A percentile compares a stretch with the other conserved stretches of the same genome.
phyloP scores from a whole-genome alignment of 192 early-diverging fungal species.

The Polychytrium aggregatum region DNA sequence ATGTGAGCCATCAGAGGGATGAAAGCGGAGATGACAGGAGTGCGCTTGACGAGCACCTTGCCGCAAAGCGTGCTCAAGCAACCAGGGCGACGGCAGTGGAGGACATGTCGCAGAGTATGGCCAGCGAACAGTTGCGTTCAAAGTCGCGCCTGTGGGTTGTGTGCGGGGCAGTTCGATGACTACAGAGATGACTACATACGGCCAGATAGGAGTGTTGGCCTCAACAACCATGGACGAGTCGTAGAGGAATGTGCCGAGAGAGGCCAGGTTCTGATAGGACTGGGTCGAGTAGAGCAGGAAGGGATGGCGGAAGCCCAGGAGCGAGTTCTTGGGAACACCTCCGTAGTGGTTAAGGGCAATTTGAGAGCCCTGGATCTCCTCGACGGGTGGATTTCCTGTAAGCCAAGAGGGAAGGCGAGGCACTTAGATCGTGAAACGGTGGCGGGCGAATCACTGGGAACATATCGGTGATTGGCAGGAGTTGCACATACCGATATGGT shows the following conservation, averaged over 20 bases:
- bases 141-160: no score
- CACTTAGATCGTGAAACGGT: not conserved
- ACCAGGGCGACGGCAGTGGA: no score
- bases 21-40: no score
- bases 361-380: constrained; percentile 8
- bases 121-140: no score
- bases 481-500: constrained; percentile 20
- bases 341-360: constrained; percentile 12
- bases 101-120: no score
- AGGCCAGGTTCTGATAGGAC: constrained; percentile 3
- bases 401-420: no score
- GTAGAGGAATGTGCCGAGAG: constrained; percentile 8
- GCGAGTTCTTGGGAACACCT: constrained; percentile 14
- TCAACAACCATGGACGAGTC: constrained; percentile 14
- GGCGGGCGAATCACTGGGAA: not conserved
- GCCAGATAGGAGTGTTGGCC: constrained; percentile 9
- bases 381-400: constrained; percentile 1
- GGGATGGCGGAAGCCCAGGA: constrained; percentile 23
- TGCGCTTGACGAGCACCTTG: no score
- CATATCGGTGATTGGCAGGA: not conserved
- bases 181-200: no score
- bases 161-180: no score
- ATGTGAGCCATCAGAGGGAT: no score
- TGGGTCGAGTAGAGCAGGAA: constrained; percentile 16
- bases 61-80: no score